Percentiles rank a stretch among this genome's conserved stretches.
phyloP scores from a whole-genome alignment of 805 yeast species.

The Metschnikowia gelsemii region DNA sequence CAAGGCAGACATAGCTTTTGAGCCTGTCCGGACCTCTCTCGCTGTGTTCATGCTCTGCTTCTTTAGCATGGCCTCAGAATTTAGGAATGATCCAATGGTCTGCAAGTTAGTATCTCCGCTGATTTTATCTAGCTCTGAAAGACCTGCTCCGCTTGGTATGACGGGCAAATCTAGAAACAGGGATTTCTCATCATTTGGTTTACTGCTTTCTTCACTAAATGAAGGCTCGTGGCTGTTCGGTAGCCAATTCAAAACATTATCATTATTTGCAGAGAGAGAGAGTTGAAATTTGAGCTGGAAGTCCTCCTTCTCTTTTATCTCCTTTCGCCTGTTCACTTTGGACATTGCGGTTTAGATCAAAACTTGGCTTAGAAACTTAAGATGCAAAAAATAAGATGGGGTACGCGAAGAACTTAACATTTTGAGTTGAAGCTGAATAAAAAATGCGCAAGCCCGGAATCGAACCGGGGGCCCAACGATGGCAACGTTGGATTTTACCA shows the following conservation, averaged over 20 bases:
- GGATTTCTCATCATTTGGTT: conserved; percentile 6
- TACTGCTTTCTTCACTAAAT: background rate
- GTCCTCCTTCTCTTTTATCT: conserved; percentile 46
- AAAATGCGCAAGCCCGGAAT: conserved; percentile 22
- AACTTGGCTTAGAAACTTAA: background rate
- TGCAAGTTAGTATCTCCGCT: background rate
- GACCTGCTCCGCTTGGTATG: conserved; percentile 33
- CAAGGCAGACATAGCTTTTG: conserved; percentile 39
- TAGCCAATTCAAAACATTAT: conserved; percentile 42
- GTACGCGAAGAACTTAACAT: conserved; percentile 1
- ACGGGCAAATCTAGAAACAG: conserved; percentile 36
- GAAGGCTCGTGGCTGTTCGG: conserved; percentile 8
- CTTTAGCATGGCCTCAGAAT: conserved; percentile 10
- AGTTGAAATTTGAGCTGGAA: conserved; percentile 48
- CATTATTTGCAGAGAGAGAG: conserved; percentile 38
- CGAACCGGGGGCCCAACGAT: conserved; percentile 25
- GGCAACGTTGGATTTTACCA: conserved; percentile 26
- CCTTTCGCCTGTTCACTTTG: conserved; percentile 35
- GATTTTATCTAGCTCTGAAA: conserved; percentile 21
- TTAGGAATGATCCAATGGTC: conserved; percentile 33
- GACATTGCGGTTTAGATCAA: conserved; percentile 15
- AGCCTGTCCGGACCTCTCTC: conserved; percentile 19
- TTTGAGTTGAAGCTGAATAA: conserved; percentile 11
- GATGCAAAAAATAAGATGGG: background rate
- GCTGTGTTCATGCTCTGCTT: conserved; percentile 6